Conservation (phyloP, 2,329 filamentous ascomycete genomes). For the Beauveria bassiana region DNA sequence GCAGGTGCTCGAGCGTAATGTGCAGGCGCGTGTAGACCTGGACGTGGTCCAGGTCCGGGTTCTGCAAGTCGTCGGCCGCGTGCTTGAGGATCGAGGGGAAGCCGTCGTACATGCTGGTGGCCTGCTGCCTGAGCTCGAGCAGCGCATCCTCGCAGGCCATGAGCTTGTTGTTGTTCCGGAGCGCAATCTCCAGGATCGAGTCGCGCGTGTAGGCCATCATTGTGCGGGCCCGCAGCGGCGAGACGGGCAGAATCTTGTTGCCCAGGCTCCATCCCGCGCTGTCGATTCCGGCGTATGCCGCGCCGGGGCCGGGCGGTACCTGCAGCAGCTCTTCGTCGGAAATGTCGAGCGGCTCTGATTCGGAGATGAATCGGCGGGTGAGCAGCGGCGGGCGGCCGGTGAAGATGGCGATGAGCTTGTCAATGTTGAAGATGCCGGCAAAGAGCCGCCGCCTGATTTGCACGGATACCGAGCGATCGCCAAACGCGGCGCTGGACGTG, state of each 20-base stretch:
- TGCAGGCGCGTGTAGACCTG: conserved; percentile 36
- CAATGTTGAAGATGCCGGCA: conserved; percentile 24
- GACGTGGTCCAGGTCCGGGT: conserved; percentile 33
- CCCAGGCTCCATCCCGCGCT: conserved; percentile 31
- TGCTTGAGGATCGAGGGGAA: conserved; percentile 42
- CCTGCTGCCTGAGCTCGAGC: conserved; percentile 37
- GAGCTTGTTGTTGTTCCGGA: conserved; percentile 21
- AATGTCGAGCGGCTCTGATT: conserved; percentile 32
- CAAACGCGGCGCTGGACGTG: neutral
- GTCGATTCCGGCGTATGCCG: conserved; percentile 19
- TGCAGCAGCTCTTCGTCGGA: conserved; percentile 28
- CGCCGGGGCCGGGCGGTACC: conserved; percentile 18
- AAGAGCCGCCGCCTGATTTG: conserved; percentile 21
- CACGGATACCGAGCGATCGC: conserved; percentile 7
- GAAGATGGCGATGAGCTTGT: conserved; percentile 32
- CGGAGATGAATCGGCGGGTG: conserved; percentile 27
- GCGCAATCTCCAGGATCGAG: conserved; percentile 23
- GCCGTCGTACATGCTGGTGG: conserved; percentile 33
- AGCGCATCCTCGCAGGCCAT: conserved; percentile 34
- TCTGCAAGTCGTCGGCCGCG: conserved; percentile 40
- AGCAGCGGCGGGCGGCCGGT: conserved; percentile 34
- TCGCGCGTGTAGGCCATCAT: conserved; percentile 20
- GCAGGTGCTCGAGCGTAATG: conserved; percentile 40
- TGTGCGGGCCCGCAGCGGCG: conserved; percentile 20
- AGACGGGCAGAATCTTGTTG: conserved; percentile 23